A percentile compares a stretch with the other conserved stretches of the same genome.
These are phyloP conservation scores for Huntiella savannae DNA, from an alignment of 2,329 filamentous ascomycete genomes.

Conservation along the genomic window DNA sequence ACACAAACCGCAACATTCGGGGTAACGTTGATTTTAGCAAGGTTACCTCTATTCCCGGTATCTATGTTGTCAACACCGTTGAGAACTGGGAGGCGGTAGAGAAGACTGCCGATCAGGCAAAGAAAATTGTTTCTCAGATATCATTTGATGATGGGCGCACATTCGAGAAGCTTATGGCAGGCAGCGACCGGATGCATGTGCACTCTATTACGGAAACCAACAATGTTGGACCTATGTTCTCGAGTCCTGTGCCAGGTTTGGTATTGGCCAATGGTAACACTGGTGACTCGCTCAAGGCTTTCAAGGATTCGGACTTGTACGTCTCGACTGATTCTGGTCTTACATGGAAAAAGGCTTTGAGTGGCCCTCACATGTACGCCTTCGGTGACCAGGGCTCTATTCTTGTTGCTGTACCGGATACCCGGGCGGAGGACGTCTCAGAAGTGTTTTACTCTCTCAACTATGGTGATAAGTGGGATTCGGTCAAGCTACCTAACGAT, in stretches of 20 bases:
- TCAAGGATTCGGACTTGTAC: slow-evolving; percentile 59
- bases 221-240: slow-evolving; percentile 76
- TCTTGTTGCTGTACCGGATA: slow-evolving; percentile 65
- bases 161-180: slow-evolving; percentile 54
- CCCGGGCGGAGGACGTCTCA: slow-evolving; percentile 36
- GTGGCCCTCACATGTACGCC: slow-evolving; percentile 85
- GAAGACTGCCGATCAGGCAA: slow-evolving; percentile 28
- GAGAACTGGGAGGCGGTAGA: slow-evolving; percentile 67
- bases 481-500: slow-evolving; percentile 44
- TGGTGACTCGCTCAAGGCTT: slow-evolving; percentile 51
- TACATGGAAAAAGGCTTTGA: slow-evolving; percentile 57
- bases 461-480: slow-evolving; percentile 71
- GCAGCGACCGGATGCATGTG: slow-evolving; percentile 54
- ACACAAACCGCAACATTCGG: slow-evolving; percentile 64
- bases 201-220: slow-evolving; percentile 77
- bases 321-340: slow-evolving; percentile 82
- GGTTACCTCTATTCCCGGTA: slow-evolving; percentile 74
- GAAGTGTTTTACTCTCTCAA: slow-evolving; percentile 63
- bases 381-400: slow-evolving; percentile 88
- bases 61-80: slow-evolving; percentile 77
- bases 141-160: slow-evolving; percentile 90
- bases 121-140: slow-evolving; percentile 62
- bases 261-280: slow-evolving; percentile 90
- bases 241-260: slow-evolving; percentile 79
- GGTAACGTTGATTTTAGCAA: slow-evolving; percentile 92